A percentile compares a stretch with the other conserved stretches of the same genome.
Evolutionary conservation across 163 green algal genomes (phyloP).

Genomic region (Chlamydomonas reinhardtii): DNA sequence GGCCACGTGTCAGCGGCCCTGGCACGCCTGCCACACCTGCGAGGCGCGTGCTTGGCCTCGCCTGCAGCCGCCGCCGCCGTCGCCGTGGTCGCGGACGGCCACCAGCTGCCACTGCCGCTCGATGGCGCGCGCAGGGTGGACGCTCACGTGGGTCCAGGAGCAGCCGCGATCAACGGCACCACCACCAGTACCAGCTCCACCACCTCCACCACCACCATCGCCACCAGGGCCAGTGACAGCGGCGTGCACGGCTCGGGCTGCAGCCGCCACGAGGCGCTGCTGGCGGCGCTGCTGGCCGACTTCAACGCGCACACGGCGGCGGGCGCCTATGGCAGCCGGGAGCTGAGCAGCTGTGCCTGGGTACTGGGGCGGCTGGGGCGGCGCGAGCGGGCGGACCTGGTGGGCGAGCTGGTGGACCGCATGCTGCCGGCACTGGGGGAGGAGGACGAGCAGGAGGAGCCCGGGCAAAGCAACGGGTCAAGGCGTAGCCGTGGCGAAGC

Average conservation of each 20-base stretch:
- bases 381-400: not conserved
- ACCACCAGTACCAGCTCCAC: not conserved
- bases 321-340: constrained; percentile 28
- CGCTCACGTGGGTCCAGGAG: too few species aligned
- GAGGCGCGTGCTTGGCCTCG: too few species aligned
- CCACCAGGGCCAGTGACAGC: too few species aligned
- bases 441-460: not conserved
- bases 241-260: too few species aligned
- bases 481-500: too few species aligned
- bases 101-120: too few species aligned
- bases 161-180: not conserved
- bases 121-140: too few species aligned
- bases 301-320: constrained; percentile 18
- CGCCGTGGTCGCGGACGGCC: too few species aligned
- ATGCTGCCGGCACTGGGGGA: constrained; percentile 21
- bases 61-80: too few species aligned
- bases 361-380: constrained; percentile 27
- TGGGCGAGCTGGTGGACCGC: constrained; percentile 12
- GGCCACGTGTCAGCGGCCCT: constrained; percentile 40
- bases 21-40: constrained; percentile 35
- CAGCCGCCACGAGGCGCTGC: constrained; percentile 25
- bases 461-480: too few species aligned
- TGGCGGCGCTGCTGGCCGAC: not conserved
- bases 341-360: constrained; percentile 42
- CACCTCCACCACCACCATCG: not conserved